Evolutionary conservation across 176 grass and related monocot species (phyloP).

Genomic region (Cenchrus fungigraminus): DNA sequence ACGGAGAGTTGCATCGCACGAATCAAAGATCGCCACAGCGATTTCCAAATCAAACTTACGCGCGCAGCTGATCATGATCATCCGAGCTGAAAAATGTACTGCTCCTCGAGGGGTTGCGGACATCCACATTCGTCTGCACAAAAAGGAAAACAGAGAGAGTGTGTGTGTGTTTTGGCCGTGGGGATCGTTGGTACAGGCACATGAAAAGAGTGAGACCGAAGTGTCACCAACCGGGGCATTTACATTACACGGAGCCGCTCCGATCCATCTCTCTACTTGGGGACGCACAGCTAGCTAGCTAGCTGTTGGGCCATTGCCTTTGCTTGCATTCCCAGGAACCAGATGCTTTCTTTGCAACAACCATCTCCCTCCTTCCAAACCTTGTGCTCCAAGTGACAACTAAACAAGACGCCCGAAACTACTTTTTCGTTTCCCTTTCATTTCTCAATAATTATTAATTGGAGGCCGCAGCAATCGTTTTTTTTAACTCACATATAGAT

Average conservation of each 20-base stretch:
- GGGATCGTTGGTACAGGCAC: constrained; percentile 19
- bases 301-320: constrained; percentile 65
- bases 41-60: not conserved
- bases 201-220: constrained; percentile 47
- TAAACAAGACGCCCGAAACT: constrained; percentile 1
- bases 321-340: constrained; percentile 76
- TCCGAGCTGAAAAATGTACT: not conserved
- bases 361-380: constrained; percentile 42
- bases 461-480: not conserved
- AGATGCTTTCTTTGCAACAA: constrained; percentile 47
- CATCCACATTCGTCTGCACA: too few relatives aligned
- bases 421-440: too few relatives aligned
- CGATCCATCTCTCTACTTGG: not conserved
- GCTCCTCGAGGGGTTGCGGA: not conserved
- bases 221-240: constrained; percentile 56
- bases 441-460: constrained; percentile 43
- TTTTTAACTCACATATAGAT: not conserved
- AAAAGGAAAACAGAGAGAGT: not conserved
- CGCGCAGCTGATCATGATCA: not conserved
- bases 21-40: not conserved
- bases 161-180: not conserved
- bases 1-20: not conserved
- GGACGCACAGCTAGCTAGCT: constrained; percentile 30
- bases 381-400: constrained; percentile 55
- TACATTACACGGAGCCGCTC: constrained; percentile 46